A percentile compares a stretch with the other conserved stretches of the same genome.
These are phyloP conservation scores for Calamus simplicifolius DNA, from an alignment of 176 grass and related monocot species.

Conservation along the genomic window DNA sequence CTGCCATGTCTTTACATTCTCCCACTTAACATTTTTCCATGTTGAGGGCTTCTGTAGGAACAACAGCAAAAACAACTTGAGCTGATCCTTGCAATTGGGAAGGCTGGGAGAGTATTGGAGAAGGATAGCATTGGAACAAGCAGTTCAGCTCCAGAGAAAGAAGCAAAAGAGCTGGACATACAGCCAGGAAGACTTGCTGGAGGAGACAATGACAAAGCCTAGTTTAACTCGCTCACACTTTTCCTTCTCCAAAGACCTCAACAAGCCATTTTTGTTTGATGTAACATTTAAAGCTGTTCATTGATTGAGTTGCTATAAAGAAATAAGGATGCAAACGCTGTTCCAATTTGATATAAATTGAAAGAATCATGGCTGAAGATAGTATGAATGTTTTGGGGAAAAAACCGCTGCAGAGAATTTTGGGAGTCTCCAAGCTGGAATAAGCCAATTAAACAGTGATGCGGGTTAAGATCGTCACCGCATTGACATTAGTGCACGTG, in stretches of 20 bases:
- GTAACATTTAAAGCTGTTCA: conserved; percentile 4
- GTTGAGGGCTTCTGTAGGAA: conserved; percentile 32
- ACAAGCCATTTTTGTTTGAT: conserved; percentile 15
- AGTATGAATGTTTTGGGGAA: too few species aligned
- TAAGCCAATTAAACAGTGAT: too few species aligned
- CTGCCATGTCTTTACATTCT: background rate
- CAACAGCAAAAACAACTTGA: conserved; percentile 88
- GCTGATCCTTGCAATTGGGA: conserved; percentile 59
- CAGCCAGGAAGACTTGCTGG: conserved; percentile 20
- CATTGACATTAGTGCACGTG: too few species aligned
- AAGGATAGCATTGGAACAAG: conserved; percentile 15
- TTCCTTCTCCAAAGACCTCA: background rate
- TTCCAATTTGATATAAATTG: too few species aligned
- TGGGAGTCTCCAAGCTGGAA: too few species aligned
- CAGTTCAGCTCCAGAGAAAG: conserved; percentile 8
- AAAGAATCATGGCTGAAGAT: too few species aligned
- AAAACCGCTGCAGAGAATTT: too few species aligned
- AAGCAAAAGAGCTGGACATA: conserved; percentile 13
- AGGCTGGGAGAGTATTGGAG: conserved; percentile 29
- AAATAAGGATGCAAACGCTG: too few species aligned
- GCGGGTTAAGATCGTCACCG: too few species aligned
- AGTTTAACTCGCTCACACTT: conserved; percentile 2
- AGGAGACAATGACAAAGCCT: conserved; percentile 31
- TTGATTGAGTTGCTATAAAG: background rate
- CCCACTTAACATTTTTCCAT: background rate